Percentiles rank a stretch among this genome's conserved stretches.
Conservation (phyloP, 2,329 filamentous ascomycete genomes). For the Fusarium chlamydosporum region DNA sequence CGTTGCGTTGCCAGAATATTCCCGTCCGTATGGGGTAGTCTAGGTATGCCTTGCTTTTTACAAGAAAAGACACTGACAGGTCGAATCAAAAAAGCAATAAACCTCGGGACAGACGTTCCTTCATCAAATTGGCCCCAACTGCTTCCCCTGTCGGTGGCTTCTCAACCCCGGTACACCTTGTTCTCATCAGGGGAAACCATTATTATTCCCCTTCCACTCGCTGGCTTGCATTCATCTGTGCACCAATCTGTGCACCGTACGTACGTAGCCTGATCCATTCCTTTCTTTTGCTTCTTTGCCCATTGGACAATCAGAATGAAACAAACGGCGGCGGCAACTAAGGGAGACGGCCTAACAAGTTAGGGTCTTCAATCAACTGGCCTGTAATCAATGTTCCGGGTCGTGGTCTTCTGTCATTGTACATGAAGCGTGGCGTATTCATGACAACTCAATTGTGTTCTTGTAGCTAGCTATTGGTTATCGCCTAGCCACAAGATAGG, state of each 20-base stretch:
- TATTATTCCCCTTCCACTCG: conserved; percentile 32
- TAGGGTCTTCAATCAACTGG: conserved; percentile 4
- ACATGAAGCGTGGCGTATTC: conserved; percentile 41
- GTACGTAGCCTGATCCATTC: conserved; percentile 21
- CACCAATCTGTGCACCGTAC: conserved; percentile 7
- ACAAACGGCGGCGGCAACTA: conserved; percentile 46
- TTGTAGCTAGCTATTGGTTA: conserved; percentile 1
- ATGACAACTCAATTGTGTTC: conserved; percentile 23
- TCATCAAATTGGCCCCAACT: conserved; percentile 19
- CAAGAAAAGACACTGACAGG: conserved; percentile 14
- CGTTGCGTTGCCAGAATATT: conserved; percentile 4
- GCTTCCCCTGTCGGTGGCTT: conserved; percentile 19
- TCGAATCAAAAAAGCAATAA: conserved; percentile 37
- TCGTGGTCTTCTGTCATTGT: conserved; percentile 22
- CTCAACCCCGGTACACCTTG: conserved; percentile 27
- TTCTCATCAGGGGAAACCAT: conserved; percentile 39
- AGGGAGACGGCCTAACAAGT: conserved; percentile 4
- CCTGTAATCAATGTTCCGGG: conserved; percentile 12
- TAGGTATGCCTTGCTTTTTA: conserved; percentile 4
- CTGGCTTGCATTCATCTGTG: conserved; percentile 35
- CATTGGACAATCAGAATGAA: conserved; percentile 49
- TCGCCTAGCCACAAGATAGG: background rate
- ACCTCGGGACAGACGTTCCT: conserved; percentile 9
- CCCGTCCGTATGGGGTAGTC: no score
- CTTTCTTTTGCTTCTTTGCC: conserved; percentile 17